phyloP scores from a whole-genome alignment of 1,284 basidiomycete species.

The Microbotryum violaceum region DNA sequence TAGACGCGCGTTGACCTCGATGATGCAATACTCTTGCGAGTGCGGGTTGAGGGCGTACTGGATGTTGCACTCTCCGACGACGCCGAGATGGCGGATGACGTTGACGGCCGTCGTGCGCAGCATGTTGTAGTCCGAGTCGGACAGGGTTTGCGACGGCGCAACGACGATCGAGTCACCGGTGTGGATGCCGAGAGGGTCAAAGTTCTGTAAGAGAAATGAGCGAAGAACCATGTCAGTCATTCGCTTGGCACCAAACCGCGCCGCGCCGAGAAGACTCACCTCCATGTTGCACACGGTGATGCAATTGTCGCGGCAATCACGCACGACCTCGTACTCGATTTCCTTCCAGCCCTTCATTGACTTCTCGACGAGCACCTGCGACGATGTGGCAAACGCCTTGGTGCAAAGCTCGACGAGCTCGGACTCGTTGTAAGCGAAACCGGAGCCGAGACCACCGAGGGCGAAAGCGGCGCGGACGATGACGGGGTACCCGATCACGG shows the following conservation, averaged over 20 bases:
- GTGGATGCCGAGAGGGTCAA: constrained; percentile 96
- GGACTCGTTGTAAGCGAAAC: constrained; percentile 91
- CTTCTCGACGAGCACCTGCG: constrained; percentile 95
- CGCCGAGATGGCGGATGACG: constrained; percentile 93
- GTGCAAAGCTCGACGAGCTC: constrained; percentile 92
- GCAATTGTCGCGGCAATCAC: constrained; percentile 74
- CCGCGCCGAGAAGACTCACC: constrained; percentile 42
- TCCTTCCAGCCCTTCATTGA: constrained; percentile 99
- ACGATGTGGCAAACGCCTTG: constrained; percentile 80
- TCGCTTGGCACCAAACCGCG: constrained; percentile 1
- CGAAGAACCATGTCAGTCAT: background rate
- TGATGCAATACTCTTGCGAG: constrained; percentile 92
- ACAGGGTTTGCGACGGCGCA: constrained; percentile 93
- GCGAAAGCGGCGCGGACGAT: constrained; percentile 98
- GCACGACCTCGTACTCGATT: constrained; percentile 97
- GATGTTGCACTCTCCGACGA: constrained; percentile 91
- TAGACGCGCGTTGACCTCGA: constrained; percentile 71
- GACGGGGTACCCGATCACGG: constrained; percentile 88
- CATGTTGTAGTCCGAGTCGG: constrained; percentile 96
- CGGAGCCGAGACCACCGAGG: constrained; percentile 94
- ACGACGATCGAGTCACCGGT: constrained; percentile 99
- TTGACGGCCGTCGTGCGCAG: constrained; percentile 94
- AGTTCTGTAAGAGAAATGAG: constrained; percentile 71
- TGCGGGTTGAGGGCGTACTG: constrained; percentile 96
- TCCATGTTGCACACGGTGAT: constrained; percentile 34